A percentile compares a stretch with the other conserved stretches of the same genome.
Evolutionary conservation across 2,329 filamentous ascomycete genomes (phyloP).

Genomic region (Penicillium sp.): DNA sequence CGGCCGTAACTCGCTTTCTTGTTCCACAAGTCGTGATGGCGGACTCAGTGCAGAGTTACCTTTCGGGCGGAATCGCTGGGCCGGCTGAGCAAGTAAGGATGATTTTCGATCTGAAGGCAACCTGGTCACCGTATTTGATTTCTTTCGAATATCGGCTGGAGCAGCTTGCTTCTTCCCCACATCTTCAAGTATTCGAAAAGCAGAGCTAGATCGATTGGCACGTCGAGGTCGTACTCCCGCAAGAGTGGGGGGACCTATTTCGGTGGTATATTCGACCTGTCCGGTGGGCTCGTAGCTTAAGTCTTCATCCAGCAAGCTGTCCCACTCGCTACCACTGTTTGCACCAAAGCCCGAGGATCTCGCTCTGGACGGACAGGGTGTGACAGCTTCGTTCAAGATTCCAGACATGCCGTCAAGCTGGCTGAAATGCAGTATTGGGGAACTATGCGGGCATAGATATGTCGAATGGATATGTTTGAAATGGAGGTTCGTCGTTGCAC

Average conservation of each 20-base stretch:
- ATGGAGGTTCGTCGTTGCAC: neutral
- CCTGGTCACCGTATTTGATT: conserved; percentile 16
- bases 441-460: conserved; percentile 5
- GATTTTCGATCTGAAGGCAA: conserved; percentile 23
- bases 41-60: conserved; percentile 27
- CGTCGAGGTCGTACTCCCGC: conserved; percentile 30
- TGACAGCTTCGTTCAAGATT: conserved; percentile 26
- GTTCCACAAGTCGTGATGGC: conserved; percentile 13
- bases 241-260: conserved; percentile 32
- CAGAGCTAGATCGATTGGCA: conserved; percentile 23
- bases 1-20: conserved; percentile 5
- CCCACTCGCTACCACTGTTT: conserved; percentile 19
- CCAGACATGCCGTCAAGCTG: conserved; percentile 24
- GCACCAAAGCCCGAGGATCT: conserved; percentile 18
- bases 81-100: conserved; percentile 41
- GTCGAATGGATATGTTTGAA: neutral
- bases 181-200: conserved; percentile 43
- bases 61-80: conserved; percentile 40
- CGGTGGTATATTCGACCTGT: conserved; percentile 43
- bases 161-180: conserved; percentile 11
- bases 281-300: conserved; percentile 35
- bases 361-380: conserved; percentile 34
- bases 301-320: conserved; percentile 27
- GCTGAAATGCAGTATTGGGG: neutral
- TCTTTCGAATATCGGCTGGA: conserved; percentile 14